A percentile compares a stretch with the other conserved stretches of the same genome.
Conservation (phyloP, 352 stramenopile genomes). For the Pythium chondricola region DNA sequence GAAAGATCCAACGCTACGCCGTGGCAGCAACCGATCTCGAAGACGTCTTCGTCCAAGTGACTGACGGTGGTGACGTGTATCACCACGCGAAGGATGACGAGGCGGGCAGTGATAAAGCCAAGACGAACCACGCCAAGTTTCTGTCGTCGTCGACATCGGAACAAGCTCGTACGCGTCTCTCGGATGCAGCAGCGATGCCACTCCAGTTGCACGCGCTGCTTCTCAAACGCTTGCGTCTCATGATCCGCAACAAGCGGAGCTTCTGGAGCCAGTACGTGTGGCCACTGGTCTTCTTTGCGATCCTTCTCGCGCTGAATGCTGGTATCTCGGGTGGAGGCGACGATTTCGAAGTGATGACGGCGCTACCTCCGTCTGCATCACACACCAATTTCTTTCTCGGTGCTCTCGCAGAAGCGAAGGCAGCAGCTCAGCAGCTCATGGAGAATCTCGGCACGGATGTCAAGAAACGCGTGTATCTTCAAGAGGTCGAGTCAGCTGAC, state of each 20-base stretch:
- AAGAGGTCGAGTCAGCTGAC: slow-evolving; percentile 11
- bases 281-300: slow-evolving; percentile 53
- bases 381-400: slow-evolving; percentile 41
- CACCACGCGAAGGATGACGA: slow-evolving; percentile 55
- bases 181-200: slow-evolving; percentile 19
- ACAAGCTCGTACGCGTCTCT: slow-evolving; percentile 2
- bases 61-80: slow-evolving; percentile 68
- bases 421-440: slow-evolving; percentile 16
- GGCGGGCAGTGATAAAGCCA: slow-evolving; percentile 4
- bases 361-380: slow-evolving; percentile 27
- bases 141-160: slow-evolving; percentile 6
- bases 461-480: slow-evolving; percentile 8
- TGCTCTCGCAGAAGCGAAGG: slow-evolving; percentile 1
- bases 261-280: slow-evolving; percentile 66
- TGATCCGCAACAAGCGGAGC: slow-evolving; percentile 49
- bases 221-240: slow-evolving; percentile 48
- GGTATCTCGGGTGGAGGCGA: slow-evolving; percentile 25
- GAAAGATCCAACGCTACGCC: slow-evolving; percentile 90
- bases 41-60: slow-evolving; percentile 97
- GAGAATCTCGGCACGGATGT: slow-evolving; percentile 1
- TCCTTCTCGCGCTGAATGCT: slow-evolving; percentile 42
- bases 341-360: slow-evolving; percentile 44
- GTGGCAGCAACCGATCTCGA: slow-evolving; percentile 98
- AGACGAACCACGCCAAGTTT: background rate
- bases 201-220: slow-evolving; percentile 47